Conservation (phyloP, 192 early-diverging fungal species). For the Irineochytrium annulatum region DNA sequence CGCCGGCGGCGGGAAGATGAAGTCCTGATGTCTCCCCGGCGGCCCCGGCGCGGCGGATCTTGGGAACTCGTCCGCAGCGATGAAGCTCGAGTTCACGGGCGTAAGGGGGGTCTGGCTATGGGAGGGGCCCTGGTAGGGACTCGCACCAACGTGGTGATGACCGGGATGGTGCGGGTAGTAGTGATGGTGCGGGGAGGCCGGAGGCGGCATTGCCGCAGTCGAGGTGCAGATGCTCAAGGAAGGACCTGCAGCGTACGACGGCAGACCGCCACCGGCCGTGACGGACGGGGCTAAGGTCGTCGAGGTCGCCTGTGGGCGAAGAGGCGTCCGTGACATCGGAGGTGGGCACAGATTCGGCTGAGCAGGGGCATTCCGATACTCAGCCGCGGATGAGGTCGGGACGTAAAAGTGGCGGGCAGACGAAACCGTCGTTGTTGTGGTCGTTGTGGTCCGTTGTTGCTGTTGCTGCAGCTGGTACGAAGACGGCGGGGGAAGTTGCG, state of each 20-base stretch:
- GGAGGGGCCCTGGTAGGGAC: neutral
- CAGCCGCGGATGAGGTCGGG: no score
- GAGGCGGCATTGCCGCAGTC: no score
- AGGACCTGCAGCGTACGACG: no score
- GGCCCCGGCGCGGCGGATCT: neutral
- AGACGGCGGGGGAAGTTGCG: neutral
- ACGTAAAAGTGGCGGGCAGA: neutral
- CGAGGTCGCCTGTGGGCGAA: neutral
- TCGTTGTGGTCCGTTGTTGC: neutral
- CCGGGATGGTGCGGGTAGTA: no score
- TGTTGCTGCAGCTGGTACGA: constrained; percentile 8
- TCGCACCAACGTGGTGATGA: no score
- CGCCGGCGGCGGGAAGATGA: neutral
- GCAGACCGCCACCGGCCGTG: no score
- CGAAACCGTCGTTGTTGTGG: neutral
- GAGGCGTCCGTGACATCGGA: neutral
- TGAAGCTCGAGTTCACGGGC: neutral
- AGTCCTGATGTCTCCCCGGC: neutral
- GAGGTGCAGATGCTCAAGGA: no score
- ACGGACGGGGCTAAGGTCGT: neutral
- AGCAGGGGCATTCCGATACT: no score
- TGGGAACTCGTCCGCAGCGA: neutral
- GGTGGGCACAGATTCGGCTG: neutral
- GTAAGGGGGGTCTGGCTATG: neutral
- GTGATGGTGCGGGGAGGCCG: no score